A percentile compares a stretch with the other conserved stretches of the same genome.
phyloP scores from a whole-genome alignment of 2,329 filamentous ascomycete genomes.

The Colletotrichum sp. region DNA sequence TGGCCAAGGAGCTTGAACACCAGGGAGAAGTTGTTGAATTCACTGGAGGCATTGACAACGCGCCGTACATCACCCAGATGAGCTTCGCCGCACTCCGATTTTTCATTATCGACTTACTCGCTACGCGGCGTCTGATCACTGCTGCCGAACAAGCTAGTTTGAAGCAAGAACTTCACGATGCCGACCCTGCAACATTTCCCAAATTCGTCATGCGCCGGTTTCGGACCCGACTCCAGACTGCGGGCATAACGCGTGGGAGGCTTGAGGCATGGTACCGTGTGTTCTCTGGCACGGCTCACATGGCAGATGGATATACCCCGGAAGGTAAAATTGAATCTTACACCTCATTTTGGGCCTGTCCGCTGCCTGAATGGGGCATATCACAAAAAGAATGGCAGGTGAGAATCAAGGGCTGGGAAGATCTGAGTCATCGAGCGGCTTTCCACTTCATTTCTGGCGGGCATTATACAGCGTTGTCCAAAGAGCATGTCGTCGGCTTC shows the following conservation, averaged over 20 bases:
- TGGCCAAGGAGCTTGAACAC: neutral
- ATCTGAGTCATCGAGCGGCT: neutral
- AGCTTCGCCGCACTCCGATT: slow-evolving; percentile 1
- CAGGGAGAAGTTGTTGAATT: neutral
- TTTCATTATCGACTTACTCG: neutral
- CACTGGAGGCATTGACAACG: neutral
- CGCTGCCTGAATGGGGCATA: neutral
- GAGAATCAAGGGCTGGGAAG: neutral
- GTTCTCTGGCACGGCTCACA: neutral
- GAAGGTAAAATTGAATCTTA: neutral
- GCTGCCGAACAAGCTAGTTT: neutral
- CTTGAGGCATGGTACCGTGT: neutral
- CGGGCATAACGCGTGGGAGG: neutral
- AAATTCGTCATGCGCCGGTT: neutral
- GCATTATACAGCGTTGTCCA: neutral
- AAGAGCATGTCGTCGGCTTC: neutral
- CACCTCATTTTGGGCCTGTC: neutral
- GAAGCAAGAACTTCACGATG: neutral
- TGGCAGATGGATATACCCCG: neutral
- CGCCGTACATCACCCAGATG: slow-evolving; percentile 1
- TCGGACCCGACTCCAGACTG: neutral
- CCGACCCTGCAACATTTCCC: neutral
- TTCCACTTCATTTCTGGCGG: neutral
- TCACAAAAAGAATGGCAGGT: neutral
- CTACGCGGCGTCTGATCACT: neutral